Conservation (phyloP, 768 basidiomycete genomes). For the Suillus subaureus region DNA sequence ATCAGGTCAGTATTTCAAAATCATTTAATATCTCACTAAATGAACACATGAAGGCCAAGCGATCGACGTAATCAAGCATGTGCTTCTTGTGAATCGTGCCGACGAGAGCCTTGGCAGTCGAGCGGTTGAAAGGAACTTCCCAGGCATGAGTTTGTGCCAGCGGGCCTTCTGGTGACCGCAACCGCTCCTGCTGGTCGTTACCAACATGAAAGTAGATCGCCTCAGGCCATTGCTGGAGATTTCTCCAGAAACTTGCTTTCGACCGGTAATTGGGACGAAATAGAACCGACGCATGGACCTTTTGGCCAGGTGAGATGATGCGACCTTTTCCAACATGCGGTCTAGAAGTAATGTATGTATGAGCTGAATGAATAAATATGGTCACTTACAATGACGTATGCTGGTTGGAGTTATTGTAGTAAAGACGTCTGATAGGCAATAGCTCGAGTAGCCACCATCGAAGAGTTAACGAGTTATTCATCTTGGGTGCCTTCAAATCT, state of each 20-base stretch:
- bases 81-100: constrained; percentile 6
- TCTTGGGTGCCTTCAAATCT: constrained; percentile 25
- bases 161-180: constrained; percentile 8
- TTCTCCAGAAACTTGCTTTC: constrained; percentile 24
- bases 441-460: constrained; percentile 29
- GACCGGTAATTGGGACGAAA: constrained; percentile 35
- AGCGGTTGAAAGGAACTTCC: constrained; percentile 23
- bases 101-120: constrained; percentile 20
- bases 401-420: constrained; percentile 30
- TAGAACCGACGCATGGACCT: constrained; percentile 32
- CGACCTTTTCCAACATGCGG: constrained; percentile 30
- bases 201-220: constrained; percentile 6
- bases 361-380: not conserved
- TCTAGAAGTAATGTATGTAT: constrained; percentile 18
- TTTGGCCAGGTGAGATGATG: constrained; percentile 31
- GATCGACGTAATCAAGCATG: constrained; percentile 24
- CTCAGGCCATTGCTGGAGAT: constrained; percentile 27
- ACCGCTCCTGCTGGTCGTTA: not conserved
- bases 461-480: constrained; percentile 18
- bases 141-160: constrained; percentile 15
- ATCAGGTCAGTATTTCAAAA: not conserved
- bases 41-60: constrained; percentile 31
- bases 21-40: constrained; percentile 22
- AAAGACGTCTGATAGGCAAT: constrained; percentile 26
- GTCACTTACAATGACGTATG: constrained; percentile 22